Percentiles rank a stretch among this genome's conserved stretches.
Evolutionary conservation across 768 basidiomycete genomes (phyloP).

Genomic region (Termitomyces sp.): DNA sequence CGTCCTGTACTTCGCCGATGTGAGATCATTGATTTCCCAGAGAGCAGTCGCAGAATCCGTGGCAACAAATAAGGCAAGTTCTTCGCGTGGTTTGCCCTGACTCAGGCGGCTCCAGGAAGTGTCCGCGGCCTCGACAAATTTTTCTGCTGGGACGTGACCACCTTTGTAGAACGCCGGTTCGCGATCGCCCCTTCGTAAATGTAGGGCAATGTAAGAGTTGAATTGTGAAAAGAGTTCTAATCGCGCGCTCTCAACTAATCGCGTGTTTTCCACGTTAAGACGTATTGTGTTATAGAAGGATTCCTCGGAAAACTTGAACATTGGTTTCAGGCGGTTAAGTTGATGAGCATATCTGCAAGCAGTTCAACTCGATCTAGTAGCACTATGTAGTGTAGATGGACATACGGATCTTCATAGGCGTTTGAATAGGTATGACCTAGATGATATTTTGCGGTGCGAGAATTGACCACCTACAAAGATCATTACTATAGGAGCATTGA

Average conservation of each 20-base stretch:
- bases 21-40: constrained; percentile 38
- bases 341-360: constrained; percentile 42
- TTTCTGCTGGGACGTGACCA: constrained; percentile 9
- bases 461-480: constrained; percentile 49
- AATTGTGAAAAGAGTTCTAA: constrained; percentile 30
- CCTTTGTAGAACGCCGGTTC: constrained; percentile 12
- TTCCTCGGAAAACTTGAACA: constrained; percentile 27
- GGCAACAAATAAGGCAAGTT: constrained; percentile 48
- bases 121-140: constrained; percentile 39
- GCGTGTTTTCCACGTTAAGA: constrained; percentile 39
- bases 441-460: constrained; percentile 61
- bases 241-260: constrained; percentile 45
- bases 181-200: constrained; percentile 61
- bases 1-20: constrained; percentile 26
- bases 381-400: constrained; percentile 6
- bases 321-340: constrained; percentile 42
- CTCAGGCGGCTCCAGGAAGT: constrained; percentile 35
- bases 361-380: background rate
- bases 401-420: constrained; percentile 60
- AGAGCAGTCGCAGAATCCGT: constrained; percentile 49
- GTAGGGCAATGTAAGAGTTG: constrained; percentile 45
- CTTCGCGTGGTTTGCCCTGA: constrained; percentile 13
- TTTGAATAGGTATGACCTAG: constrained; percentile 50
- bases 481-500: background rate
- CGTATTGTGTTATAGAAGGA: constrained; percentile 50